Conservation (phyloP, 441 rosid species). For the Erodium chrysanthum region DNA sequence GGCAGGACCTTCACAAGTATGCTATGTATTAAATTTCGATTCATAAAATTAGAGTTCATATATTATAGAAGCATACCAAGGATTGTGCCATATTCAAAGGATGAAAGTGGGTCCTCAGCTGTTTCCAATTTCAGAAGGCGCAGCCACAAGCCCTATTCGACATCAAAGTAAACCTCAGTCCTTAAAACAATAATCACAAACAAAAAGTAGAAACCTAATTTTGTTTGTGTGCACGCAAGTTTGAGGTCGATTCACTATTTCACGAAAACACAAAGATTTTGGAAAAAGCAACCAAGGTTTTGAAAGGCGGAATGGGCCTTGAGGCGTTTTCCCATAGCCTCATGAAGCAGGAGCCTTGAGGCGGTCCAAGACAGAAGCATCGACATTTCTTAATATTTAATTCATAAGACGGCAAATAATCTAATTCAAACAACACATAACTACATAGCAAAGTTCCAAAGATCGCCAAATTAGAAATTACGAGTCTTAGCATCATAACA, state of each 20-base stretch:
- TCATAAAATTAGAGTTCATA: background rate
- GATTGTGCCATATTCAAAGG: conserved; percentile 95
- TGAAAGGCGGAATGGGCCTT: too few species aligned
- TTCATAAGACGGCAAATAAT: too few species aligned
- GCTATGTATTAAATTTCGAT: conserved; percentile 16
- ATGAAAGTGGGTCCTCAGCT: conserved; percentile 96
- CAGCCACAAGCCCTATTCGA: conserved; percentile 79
- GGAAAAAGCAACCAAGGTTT: background rate
- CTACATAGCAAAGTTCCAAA: too few species aligned
- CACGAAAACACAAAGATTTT: background rate
- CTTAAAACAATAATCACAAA: conserved; percentile 1
- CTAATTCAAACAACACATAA: too few species aligned
- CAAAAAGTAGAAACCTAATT: conserved; percentile 1
- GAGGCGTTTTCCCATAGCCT: too few species aligned
- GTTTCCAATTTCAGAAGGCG: conserved; percentile 86
- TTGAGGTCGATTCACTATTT: too few species aligned
- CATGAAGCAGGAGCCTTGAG: too few species aligned
- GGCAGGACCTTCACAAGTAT: conserved; percentile 11
- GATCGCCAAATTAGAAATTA: too few species aligned
- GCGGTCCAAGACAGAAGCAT: too few species aligned
- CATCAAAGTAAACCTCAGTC: conserved; percentile 20
- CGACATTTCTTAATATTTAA: too few species aligned
- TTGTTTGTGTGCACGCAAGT: background rate
- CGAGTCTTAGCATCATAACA: too few species aligned
- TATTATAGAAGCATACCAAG: conserved; percentile 44